These are phyloP conservation scores for Aethionema arabicum DNA, from an alignment of 345 rosid genomes.

Conservation along the genomic window DNA sequence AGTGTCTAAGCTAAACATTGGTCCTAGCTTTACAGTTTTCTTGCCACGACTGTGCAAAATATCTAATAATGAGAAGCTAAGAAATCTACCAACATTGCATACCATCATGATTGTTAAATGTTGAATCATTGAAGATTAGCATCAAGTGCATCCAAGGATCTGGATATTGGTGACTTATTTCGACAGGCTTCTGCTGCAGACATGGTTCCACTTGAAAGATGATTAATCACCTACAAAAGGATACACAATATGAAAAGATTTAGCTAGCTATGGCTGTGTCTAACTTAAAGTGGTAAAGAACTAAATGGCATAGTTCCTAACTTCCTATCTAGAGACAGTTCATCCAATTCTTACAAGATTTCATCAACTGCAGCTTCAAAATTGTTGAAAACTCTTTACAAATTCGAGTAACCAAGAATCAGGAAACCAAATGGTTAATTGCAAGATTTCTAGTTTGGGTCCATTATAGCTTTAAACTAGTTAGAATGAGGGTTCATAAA, in stretches of 20 bases:
- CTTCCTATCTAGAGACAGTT: conserved; percentile 8
- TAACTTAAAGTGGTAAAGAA: conserved; percentile 11
- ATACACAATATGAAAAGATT: neutral
- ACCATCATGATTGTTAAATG: neutral
- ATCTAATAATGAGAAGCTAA: no score
- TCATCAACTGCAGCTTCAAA: conserved; percentile 12
- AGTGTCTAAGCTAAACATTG: no score
- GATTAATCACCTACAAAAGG: conserved; percentile 29
- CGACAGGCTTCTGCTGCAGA: conserved; percentile 53
- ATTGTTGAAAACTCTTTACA: conserved; percentile 1
- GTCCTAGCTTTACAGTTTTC: no score
- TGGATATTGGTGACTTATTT: conserved; percentile 45
- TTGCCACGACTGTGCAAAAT: neutral
- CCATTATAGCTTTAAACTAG: conserved; percentile 8
- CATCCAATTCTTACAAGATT: conserved; percentile 1
- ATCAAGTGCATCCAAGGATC: conserved; percentile 48
- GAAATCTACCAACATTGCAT: conserved; percentile 3
- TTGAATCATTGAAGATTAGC: conserved; percentile 38
- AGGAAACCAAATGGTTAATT: neutral
- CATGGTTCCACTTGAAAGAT: conserved; percentile 35
- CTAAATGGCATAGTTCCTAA: neutral
- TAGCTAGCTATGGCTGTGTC: neutral
- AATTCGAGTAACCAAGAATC: neutral
- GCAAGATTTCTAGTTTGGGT: neutral
- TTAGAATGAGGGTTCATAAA: neutral